Evolutionary conservation across 306 rosid species (phyloP), one percentile per base, ranked within the genome.

Genomic region (Gleditsia sinensis): DNA sequence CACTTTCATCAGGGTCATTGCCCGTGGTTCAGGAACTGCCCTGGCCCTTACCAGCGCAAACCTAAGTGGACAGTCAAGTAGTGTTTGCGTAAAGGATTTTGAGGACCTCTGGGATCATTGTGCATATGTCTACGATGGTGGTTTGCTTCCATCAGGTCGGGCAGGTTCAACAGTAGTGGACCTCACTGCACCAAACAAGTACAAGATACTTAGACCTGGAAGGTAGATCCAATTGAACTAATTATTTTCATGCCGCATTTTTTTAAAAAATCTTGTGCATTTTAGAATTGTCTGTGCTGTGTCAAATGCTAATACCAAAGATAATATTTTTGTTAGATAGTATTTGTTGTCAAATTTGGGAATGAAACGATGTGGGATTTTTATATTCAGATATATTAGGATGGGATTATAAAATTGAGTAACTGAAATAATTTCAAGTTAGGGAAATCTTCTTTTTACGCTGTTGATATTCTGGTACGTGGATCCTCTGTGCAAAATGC

Each of bases 41-140:
- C 45, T 92, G 72, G 96, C 96, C 66, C 96, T 92, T 80, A 94
- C 99, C 23, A 92, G 97, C 56, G 99, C 99, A 69, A 94, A 94
- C 85, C 81, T 83, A 36, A 94, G 92, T n/a, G 97, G 97, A 74
- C 96, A 90, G 71, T 82, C 89, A 55, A 92, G 96, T 74, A 94
- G 98, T 76, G 92, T 90, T 67, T 80, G 87, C 80, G 71, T 88
- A 67, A 80, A 88, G 28, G 97, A 92, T 82, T 92, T 94, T 64
- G 88, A 87, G 75, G 85, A 71, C 61, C 93, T 90, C 2, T 94
- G 99, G 97, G 85, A 81, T 75, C 96, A 88, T 25, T 92, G 96
- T 79, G 93, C 93, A 3, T 87, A 67, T 66, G 92, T 94, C 65
- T 94, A 88, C 51, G 93, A 92, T 45, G 92, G 93, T 10, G 96